These are phyloP conservation scores for Rhizopus microsporus DNA, from an alignment of 371 early-diverging fungal genomes.

Conservation along the genomic window DNA sequence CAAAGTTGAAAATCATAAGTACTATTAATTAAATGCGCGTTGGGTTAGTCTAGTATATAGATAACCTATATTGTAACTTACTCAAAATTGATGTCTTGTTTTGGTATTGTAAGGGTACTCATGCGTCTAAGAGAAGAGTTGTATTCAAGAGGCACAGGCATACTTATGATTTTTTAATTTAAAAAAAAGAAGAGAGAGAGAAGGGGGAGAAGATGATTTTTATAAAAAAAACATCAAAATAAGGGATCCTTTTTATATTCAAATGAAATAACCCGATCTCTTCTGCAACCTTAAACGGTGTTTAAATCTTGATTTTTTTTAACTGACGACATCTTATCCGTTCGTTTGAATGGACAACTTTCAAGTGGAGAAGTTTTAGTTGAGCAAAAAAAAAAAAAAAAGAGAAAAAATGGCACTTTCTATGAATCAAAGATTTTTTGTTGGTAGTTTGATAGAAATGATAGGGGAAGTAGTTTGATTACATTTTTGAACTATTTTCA, in stretches of 20 bases:
- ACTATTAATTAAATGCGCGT: constrained; percentile 21
- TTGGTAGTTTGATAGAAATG: too few relatives aligned
- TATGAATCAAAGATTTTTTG: not conserved
- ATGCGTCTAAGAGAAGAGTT: constrained; percentile 35
- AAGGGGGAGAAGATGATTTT: not conserved
- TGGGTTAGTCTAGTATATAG: not conserved
- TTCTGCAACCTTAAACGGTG: constrained; percentile 1
- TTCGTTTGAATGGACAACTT: not conserved
- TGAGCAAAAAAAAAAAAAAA: not conserved
- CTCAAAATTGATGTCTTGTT: constrained; percentile 37
- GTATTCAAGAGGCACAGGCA: constrained; percentile 47
- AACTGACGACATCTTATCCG: constrained; percentile 1
- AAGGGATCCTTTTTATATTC: not conserved
- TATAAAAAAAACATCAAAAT: not conserved
- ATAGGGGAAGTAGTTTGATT: not conserved
- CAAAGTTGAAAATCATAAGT: constrained; percentile 48
- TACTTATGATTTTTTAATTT: constrained; percentile 7
- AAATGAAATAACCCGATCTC: not conserved
- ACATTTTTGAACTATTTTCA: too few relatives aligned
- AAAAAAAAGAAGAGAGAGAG: not conserved
- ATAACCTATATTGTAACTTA: constrained; percentile 8
- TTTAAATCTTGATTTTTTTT: not conserved
- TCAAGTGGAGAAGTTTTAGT: not conserved
- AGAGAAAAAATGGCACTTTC: not conserved
- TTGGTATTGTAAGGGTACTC: constrained; percentile 44